These are phyloP conservation scores for Alternaria conjuncta DNA, from an alignment of 2,329 filamentous ascomycete species.

Conservation along the genomic window DNA sequence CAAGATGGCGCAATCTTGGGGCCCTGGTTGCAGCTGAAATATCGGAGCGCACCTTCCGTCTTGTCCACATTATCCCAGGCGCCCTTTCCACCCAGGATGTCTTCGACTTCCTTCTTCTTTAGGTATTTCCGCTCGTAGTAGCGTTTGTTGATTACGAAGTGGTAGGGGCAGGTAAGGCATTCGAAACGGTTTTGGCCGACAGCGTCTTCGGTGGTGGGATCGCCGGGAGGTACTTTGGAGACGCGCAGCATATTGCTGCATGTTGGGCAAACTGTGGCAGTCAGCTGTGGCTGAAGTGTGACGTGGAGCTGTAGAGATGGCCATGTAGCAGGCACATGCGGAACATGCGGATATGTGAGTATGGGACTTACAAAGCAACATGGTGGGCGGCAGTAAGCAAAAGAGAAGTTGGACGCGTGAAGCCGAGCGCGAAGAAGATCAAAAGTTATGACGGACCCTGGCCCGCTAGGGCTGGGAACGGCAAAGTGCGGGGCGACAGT, in stretches of 20 bases:
- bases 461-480: conserved; percentile 23
- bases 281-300: not conserved
- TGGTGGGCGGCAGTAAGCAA: conserved; percentile 40
- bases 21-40: too few relatives aligned
- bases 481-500: conserved; percentile 34
- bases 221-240: conserved; percentile 54
- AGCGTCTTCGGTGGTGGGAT: conserved; percentile 47
- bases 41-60: conserved; percentile 60
- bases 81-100: conserved; percentile 85
- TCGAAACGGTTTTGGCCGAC: conserved; percentile 78
- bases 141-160: conserved; percentile 78
- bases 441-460: conserved; percentile 38
- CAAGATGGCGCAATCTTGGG: not conserved
- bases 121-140: conserved; percentile 83
- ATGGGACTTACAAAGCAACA: conserved; percentile 68
- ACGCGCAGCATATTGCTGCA: conserved; percentile 86
- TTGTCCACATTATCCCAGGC: conserved; percentile 93
- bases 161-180: conserved; percentile 94
- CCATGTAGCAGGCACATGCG: not conserved
- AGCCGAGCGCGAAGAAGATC: conserved; percentile 8
- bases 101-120: conserved; percentile 86
- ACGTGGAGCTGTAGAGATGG: not conserved
- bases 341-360: not conserved
- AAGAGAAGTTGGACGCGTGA: not conserved
- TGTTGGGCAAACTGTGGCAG: conserved; percentile 70